Conservation (phyloP, 371 early-diverging fungal species). For the Mortierella sp. region DNA sequence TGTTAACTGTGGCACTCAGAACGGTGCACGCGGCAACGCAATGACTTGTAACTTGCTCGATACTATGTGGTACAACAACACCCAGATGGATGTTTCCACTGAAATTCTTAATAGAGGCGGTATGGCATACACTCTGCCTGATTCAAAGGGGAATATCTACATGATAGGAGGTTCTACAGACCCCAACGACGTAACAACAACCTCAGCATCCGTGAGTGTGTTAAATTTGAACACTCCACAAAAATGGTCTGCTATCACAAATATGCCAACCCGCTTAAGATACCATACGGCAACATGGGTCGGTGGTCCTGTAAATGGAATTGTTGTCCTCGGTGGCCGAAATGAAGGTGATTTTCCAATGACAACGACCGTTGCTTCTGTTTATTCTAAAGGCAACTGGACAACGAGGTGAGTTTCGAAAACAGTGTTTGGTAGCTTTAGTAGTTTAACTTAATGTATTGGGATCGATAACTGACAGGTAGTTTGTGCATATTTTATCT, state of each 20-base stretch:
- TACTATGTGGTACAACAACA: slow-evolving; percentile 18
- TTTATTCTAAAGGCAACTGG: background rate
- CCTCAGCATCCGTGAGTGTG: background rate
- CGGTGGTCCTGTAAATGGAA: slow-evolving; percentile 9
- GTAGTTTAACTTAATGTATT: background rate
- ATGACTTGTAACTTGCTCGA: slow-evolving; percentile 38
- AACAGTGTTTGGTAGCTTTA: background rate
- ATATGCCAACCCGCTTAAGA: slow-evolving; percentile 5
- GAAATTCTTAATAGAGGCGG: slow-evolving; percentile 19
- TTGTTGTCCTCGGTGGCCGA: slow-evolving; percentile 42
- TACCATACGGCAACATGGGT: slow-evolving; percentile 44
- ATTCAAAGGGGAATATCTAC: background rate
- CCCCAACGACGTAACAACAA: background rate
- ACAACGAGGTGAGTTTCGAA: background rate
- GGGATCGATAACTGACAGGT: background rate
- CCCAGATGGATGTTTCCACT: background rate
- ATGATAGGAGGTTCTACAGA: slow-evolving; percentile 26
- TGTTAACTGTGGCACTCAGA: slow-evolving; percentile 35
- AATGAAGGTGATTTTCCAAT: too few species aligned
- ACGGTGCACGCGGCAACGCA: background rate
- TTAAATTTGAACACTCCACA: background rate
- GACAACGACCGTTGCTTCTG: background rate
- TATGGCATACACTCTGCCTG: slow-evolving; percentile 24
- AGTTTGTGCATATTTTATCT: background rate
- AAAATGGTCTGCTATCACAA: slow-evolving; percentile 4